phyloP scores from a whole-genome alignment of 345 rosid genomes.

The Anastatica hierochuntica region DNA sequence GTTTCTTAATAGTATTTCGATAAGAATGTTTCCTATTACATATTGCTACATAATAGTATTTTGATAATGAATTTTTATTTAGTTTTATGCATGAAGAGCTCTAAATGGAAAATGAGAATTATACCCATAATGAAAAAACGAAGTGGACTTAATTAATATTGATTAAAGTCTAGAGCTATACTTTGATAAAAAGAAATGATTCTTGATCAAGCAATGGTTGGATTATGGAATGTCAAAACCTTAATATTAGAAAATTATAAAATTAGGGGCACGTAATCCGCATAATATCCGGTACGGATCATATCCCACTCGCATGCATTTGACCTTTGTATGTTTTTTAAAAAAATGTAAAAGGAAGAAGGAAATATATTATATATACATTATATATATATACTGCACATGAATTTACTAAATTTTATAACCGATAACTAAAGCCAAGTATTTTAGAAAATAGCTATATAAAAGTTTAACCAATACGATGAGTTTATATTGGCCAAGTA shows the following conservation, averaged over 20 bases:
- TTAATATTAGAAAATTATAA: constrained; percentile 15
- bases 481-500: too few species aligned
- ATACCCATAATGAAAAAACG: constrained; percentile 9
- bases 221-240: constrained; percentile 32
- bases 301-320: constrained; percentile 19
- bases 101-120: constrained; percentile 1
- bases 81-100: neutral
- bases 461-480: too few species aligned
- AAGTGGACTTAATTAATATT: constrained; percentile 16
- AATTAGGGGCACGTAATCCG: constrained; percentile 18
- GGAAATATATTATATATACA: too few species aligned
- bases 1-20: too few species aligned
- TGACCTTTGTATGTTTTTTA: constrained; percentile 11
- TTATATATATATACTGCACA: too few species aligned
- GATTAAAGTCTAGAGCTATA: constrained; percentile 15
- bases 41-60: neutral
- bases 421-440: too few species aligned
- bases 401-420: too few species aligned
- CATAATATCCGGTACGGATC: constrained; percentile 27
- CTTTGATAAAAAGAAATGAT: constrained; percentile 22
- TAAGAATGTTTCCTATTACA: neutral
- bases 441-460: too few species aligned
- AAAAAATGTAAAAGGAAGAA: neutral
- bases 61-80: neutral
- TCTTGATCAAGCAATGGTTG: constrained; percentile 25